Percentiles rank a stretch among this genome's conserved stretches.
These are phyloP conservation scores for Fomitiporia mediterranea DNA, from an alignment of 1,284 basidiomycete species.

Conservation along the genomic window DNA sequence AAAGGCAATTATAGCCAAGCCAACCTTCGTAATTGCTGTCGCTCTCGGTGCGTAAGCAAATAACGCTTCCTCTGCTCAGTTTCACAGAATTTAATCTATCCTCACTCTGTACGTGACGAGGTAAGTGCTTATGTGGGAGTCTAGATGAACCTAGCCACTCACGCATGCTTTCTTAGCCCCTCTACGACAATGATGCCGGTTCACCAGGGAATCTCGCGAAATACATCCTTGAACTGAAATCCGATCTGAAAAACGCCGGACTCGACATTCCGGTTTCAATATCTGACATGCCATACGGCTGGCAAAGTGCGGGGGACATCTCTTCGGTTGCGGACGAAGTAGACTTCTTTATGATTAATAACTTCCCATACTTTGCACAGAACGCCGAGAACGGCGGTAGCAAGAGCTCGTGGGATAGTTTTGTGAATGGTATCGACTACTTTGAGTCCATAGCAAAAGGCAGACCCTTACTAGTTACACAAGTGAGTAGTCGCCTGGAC, in stretches of 20 bases:
- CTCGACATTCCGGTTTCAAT: slow-evolving; percentile 17
- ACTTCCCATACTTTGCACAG: slow-evolving; percentile 16
- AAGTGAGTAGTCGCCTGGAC: slow-evolving; percentile 1
- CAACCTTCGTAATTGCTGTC: slow-evolving; percentile 13
- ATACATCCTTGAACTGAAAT: slow-evolving; percentile 15
- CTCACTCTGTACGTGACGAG: slow-evolving; percentile 3
- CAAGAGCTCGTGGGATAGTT: slow-evolving; percentile 13
- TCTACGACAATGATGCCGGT: slow-evolving; percentile 19
- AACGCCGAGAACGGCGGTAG: slow-evolving; percentile 13
- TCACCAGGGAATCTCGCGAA: slow-evolving; percentile 14
- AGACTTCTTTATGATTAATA: slow-evolving; percentile 19
- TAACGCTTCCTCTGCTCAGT: not conserved
- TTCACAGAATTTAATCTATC: not conserved
- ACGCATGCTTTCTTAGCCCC: slow-evolving; percentile 3
- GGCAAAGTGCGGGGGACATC: slow-evolving; percentile 13
- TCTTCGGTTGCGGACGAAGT: slow-evolving; percentile 8
- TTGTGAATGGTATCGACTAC: slow-evolving; percentile 10
- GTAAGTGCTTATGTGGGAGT: not conserved
- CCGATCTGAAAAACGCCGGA: slow-evolving; percentile 13
- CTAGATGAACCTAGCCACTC: not conserved
- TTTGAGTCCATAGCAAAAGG: slow-evolving; percentile 16
- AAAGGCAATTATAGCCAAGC: slow-evolving; percentile 16
- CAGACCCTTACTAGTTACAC: slow-evolving; percentile 17
- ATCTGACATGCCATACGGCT: slow-evolving; percentile 17
- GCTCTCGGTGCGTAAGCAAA: slow-evolving; percentile 7